phyloP scores from a whole-genome alignment of 345 rosid genomes.

The Eucalyptus decipiens region DNA sequence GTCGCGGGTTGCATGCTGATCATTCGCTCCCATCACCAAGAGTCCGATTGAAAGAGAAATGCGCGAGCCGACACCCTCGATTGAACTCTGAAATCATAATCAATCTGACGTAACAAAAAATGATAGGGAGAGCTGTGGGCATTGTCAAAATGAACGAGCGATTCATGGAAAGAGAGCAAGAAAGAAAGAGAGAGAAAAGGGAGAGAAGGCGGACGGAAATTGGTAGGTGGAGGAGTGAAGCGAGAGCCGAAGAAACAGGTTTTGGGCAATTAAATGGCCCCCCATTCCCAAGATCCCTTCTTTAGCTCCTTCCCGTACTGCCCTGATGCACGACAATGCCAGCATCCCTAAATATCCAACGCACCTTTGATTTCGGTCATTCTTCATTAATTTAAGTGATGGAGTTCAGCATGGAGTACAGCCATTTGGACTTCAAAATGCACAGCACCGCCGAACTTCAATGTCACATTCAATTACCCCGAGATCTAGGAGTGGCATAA shows the following conservation, averaged over 20 bases:
- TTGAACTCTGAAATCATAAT: background rate
- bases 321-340: background rate
- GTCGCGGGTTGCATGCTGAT: background rate
- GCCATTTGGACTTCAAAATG: background rate
- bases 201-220: background rate
- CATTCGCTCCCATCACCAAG: background rate
- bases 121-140: background rate
- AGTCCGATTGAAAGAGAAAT: background rate
- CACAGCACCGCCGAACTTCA: background rate
- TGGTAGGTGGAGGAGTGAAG: background rate
- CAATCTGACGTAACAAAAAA: background rate
- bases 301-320: background rate
- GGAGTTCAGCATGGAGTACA: background rate
- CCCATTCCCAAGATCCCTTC: background rate
- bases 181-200: no score
- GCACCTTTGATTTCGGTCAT: background rate
- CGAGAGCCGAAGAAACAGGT: background rate
- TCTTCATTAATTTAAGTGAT: background rate
- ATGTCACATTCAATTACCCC: background rate
- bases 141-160: background rate
- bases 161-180: background rate
- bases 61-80: background rate
- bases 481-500: background rate
- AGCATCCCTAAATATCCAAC: background rate
- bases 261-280: background rate